A percentile compares a stretch with the other conserved stretches of the same genome.
Evolutionary conservation across 495 filamentous ascomycete genomes (phyloP).

Genomic region (Penicillium subrubescens): DNA sequence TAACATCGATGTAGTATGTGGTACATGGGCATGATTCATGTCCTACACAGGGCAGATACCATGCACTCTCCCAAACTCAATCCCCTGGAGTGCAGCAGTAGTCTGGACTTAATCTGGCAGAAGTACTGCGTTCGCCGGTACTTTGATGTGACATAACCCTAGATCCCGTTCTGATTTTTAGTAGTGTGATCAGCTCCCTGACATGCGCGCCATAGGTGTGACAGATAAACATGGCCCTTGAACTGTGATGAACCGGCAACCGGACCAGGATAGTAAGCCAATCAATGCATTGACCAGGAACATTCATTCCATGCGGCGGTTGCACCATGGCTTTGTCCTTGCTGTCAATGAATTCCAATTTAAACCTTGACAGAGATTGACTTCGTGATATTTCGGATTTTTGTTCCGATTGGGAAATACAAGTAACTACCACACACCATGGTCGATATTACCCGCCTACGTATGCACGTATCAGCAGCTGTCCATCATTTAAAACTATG

Average conservation of each 20-base stretch:
- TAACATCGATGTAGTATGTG: background rate
- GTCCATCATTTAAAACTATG: conserved; percentile 1
- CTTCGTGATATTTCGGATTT: background rate
- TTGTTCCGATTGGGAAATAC: background rate
- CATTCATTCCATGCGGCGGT: conserved; percentile 5
- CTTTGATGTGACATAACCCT: background rate
- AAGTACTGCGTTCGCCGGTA: background rate
- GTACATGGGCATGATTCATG: background rate
- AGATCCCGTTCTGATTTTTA: background rate
- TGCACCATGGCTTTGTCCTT: conserved; percentile 9
- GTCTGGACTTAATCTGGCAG: background rate
- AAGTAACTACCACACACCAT: background rate
- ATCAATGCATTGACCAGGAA: conserved; percentile 4
- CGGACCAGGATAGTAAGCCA: conserved; percentile 9
- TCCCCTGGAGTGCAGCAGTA: background rate
- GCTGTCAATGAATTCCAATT: conserved; percentile 15
- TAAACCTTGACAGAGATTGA: background rate
- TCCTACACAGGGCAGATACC: background rate
- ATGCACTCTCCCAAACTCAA: background rate
- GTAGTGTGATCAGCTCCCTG: conserved; percentile 7
- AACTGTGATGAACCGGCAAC: conserved; percentile 10
- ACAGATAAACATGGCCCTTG: conserved; percentile 14
- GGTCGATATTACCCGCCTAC: background rate
- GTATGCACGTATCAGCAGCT: background rate
- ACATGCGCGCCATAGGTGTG: conserved; percentile 21